Evolutionary conservation across 2,329 filamentous ascomycete species (phyloP).

Genomic region (Alternaria conjuncta): DNA sequence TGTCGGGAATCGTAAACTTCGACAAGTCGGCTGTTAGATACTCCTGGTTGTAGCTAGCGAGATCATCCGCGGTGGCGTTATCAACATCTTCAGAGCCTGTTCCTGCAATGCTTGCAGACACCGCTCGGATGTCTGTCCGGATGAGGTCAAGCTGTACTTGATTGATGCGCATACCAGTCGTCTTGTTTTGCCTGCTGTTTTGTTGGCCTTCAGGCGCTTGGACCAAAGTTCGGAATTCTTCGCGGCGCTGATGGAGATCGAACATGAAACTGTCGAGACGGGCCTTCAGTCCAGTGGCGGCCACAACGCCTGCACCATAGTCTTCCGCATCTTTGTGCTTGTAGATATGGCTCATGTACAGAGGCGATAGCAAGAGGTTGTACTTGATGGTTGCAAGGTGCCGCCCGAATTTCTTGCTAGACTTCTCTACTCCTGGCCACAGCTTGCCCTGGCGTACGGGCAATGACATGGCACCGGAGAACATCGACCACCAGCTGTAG

Average conservation of each 20-base stretch:
- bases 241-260: constrained; percentile 90
- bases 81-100: constrained; percentile 79
- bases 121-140: constrained; percentile 87
- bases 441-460: constrained; percentile 90
- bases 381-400: constrained; percentile 99
- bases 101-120: constrained; percentile 87
- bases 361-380: constrained; percentile 85
- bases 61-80: constrained; percentile 66
- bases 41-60: constrained; percentile 62
- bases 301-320: constrained; percentile 76
- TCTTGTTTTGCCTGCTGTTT: constrained; percentile 76
- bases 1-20: constrained; percentile 92
- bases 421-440: constrained; percentile 93
- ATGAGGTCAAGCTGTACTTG: constrained; percentile 91
- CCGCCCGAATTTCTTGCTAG: constrained; percentile 96
- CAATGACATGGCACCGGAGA: constrained; percentile 91
- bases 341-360: constrained; percentile 97
- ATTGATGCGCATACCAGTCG: constrained; percentile 94
- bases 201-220: constrained; percentile 64
- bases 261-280: constrained; percentile 97
- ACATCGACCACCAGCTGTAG: constrained; percentile 96
- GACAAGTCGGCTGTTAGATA: constrained; percentile 69
- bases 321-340: constrained; percentile 97
- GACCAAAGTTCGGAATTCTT: constrained; percentile 85
- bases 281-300: constrained; percentile 95